Evolutionary conservation across 1,284 basidiomycete genomes (phyloP).

Genomic region (Austroboletus niveus): DNA sequence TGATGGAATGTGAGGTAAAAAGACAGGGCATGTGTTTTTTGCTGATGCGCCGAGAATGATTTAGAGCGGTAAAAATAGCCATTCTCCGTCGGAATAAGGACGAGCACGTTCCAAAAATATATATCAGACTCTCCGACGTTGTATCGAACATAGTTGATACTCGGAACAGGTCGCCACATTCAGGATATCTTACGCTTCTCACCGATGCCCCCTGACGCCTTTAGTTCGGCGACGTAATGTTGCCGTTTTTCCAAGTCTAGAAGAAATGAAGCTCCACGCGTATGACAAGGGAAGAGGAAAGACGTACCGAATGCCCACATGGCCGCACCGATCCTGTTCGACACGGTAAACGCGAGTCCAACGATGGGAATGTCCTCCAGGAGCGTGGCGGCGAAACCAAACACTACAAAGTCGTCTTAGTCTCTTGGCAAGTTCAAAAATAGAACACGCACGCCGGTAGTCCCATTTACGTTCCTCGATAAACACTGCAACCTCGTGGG

Average conservation of each 20-base stretch:
- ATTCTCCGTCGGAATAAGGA: too few relatives aligned
- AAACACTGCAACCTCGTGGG: conserved; percentile 65
- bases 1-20: too few relatives aligned
- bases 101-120: too few relatives aligned
- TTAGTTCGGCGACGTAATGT: conserved; percentile 51
- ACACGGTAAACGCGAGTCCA: conserved; percentile 77
- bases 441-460: conserved; percentile 57
- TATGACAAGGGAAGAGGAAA: background rate
- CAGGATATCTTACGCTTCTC: background rate
- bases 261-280: conserved; percentile 1
- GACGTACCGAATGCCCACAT: conserved; percentile 85
- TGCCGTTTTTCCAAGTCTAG: conserved; percentile 77
- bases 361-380: conserved; percentile 77
- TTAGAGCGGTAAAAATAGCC: too few relatives aligned
- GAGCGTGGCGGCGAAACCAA: conserved; percentile 78
- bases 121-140: too few relatives aligned
- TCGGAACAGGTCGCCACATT: background rate
- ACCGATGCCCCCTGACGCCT: background rate
- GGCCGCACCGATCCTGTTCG: conserved; percentile 83
- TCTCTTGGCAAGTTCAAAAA: background rate
- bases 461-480: conserved; percentile 88
- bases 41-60: too few relatives aligned
- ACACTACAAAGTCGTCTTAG: conserved; percentile 45
- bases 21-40: too few relatives aligned
- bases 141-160: too few relatives aligned